Base-by-base conservation (phyloP, 768 basidiomycete species). In the Paxillus rubicundulus region DNA sequence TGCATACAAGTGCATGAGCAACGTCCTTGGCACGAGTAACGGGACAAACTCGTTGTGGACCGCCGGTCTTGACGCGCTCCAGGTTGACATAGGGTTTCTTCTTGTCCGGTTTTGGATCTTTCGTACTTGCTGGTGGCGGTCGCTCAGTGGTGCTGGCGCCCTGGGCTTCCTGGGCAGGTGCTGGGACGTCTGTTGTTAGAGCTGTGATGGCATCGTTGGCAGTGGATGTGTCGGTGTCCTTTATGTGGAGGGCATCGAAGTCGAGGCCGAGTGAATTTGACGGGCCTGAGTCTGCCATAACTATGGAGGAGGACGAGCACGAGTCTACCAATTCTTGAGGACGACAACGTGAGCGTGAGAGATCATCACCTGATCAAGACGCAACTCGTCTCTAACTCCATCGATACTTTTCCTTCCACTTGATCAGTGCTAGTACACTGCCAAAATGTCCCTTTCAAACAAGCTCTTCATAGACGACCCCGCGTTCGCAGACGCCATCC, bases 381-480 rank as follows among this genome's bases (percentile, higher is more conserved):
- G n/a, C n/a, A n/a, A n/a, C n/a, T n/a, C n/a, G n/a, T n/a, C n/a
- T n/a, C n/a, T n/a, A n/a, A n/a, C n/a, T 10, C 32, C 51, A 41
- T 38, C 18, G 17, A 20, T 7, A 41, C 24, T 24, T 45, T 14
- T 48, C 13, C 40, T 9, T 24, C 24, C 18, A 21, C 13, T 10
- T 32, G 16, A 9, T 14, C 17, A 18, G 20, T 17, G 45, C 5
- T 34, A 20, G 10, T 7, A 14, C 28, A 41, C 69, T 54, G 55
- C 72, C 55, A 80, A 66, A 61, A 86, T 98, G 95, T 97, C 94
- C 53, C 87, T 98, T 70, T 86, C 95, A 21, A 93, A 87, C 76
- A 98, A 98, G 72, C 82, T 98, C 60, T 81, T 89, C 56, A 91
- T 98, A 74, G 89, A 85, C 56, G 96, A 98, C 73, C 77, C 96